Base-by-base conservation (phyloP, 2,329 filamentous ascomycete genomes). In the Aspergillus carbonarius region DNA sequence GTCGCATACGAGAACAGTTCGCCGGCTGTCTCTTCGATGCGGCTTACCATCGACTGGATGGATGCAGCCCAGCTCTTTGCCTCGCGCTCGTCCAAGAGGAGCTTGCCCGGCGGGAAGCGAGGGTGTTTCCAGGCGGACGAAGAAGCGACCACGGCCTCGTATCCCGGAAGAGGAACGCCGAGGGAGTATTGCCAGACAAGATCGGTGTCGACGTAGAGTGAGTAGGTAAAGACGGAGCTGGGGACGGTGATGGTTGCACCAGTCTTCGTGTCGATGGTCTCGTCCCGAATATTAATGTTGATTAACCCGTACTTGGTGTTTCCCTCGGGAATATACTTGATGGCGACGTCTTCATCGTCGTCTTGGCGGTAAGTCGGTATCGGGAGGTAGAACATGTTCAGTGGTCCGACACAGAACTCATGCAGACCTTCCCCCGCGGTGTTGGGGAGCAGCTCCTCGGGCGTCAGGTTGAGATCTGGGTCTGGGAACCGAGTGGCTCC, bases 311-410 rank as follows among this genome's bases (percentile, higher is more conserved):
- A 93, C 73, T 98, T 98, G 62, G 88, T 92, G 69, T 92, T 93
- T 1, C 93, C 93, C 59, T 88, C 85, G 2, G 93, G 90, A 47
- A 84, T 84, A 79, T 84, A 96, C 86, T 93, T 91, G 63, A 98
- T 82, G 71, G 88, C 83, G 10, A 96, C 85, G 75, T 98, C 95
- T 66, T 93, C 87, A 1, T 88, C 83, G 65, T 96, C 92, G 1
- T 83, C 85, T 75, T 97, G 92, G 65, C 81, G 82, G 74, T 98
- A 99, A 0, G 92, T 93, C 2, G 88, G 83, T 23, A 93, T 78
- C 0, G 95, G 95, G 4, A 95, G 84, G 66, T 95, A 96, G 72
- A 99, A 99, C 82, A 98, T 96, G 72, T 88, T 96, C 53, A 99
- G 74, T 0, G 95, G 95, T 55, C 91, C 95, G 0, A 90, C 92